These are phyloP conservation scores for Filobasidium wieringae DNA, from an alignment of 768 basidiomycete species.

Conservation along the genomic window DNA sequence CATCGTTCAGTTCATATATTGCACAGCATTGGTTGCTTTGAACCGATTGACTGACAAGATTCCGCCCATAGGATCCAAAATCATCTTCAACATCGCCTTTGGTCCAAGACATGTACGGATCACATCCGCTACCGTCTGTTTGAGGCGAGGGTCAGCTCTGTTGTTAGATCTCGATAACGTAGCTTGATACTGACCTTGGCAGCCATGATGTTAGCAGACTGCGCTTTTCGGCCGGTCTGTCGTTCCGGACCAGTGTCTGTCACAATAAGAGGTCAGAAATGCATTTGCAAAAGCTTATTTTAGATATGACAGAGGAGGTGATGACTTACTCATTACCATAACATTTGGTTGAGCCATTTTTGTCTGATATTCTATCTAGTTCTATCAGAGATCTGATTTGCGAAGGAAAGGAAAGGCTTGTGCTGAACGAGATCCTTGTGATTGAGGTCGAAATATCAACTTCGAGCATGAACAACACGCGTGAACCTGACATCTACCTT, in stretches of 20 bases:
- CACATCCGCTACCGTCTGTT: slow-evolving; percentile 89
- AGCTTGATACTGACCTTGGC: slow-evolving; percentile 57
- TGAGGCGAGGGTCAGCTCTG: background rate
- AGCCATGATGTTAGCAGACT: slow-evolving; percentile 91
- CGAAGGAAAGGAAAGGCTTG: no score
- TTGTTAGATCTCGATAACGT: background rate
- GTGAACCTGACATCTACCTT: no score
- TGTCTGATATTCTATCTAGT: background rate
- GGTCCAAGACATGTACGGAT: slow-evolving; percentile 94
- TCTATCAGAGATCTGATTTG: no score
- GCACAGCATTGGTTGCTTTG: background rate
- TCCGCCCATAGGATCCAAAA: slow-evolving; percentile 96
- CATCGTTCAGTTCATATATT: background rate
- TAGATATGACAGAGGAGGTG: slow-evolving; percentile 42
- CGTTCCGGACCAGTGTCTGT: slow-evolving; percentile 86
- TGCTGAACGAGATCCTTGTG: no score
- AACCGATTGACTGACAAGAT: slow-evolving; percentile 55
- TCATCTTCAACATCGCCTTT: slow-evolving; percentile 99
- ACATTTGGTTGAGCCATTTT: slow-evolving; percentile 18
- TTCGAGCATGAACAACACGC: no score
- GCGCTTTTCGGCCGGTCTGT: slow-evolving; percentile 87
- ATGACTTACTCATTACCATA: slow-evolving; percentile 37
- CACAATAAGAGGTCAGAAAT: slow-evolving; percentile 8
- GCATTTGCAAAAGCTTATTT: slow-evolving; percentile 44
- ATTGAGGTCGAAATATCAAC: no score